Conservation (phyloP, 2,329 filamentous ascomycete genomes). For the Allantophomopsis cytisporea region DNA sequence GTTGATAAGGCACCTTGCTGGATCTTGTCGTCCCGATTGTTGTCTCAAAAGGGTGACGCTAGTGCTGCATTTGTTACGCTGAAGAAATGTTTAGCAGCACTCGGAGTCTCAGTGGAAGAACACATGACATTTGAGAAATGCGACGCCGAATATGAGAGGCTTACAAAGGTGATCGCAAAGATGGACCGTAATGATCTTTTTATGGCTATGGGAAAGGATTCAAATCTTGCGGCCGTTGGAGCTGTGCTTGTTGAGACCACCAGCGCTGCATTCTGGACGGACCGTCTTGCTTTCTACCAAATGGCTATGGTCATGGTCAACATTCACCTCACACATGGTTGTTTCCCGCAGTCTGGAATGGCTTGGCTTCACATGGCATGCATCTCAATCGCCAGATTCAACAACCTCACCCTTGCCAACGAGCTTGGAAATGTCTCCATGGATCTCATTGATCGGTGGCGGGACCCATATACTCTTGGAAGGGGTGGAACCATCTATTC, state of each 20-base stretch:
- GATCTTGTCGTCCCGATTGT: slow-evolving; percentile 70
- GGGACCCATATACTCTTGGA: slow-evolving; percentile 51
- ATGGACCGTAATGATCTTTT: slow-evolving; percentile 35
- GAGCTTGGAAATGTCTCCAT: slow-evolving; percentile 50
- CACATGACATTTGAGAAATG: slow-evolving; percentile 63
- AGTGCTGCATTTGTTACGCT: slow-evolving; percentile 55
- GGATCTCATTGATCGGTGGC: slow-evolving; percentile 47
- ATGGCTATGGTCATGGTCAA: slow-evolving; percentile 53
- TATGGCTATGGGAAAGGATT: slow-evolving; percentile 29
- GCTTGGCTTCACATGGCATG: slow-evolving; percentile 55
- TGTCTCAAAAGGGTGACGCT: slow-evolving; percentile 61
- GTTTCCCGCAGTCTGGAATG: slow-evolving; percentile 56
- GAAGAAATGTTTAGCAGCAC: slow-evolving; percentile 54
- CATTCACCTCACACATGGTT: slow-evolving; percentile 47
- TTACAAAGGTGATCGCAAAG: slow-evolving; percentile 44
- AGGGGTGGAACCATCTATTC: slow-evolving; percentile 57
- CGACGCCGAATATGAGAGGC: slow-evolving; percentile 56
- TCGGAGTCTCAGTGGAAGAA: slow-evolving; percentile 53
- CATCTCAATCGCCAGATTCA: slow-evolving; percentile 56
- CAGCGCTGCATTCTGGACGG: slow-evolving; percentile 61
- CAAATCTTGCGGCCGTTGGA: slow-evolving; percentile 47
- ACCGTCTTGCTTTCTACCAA: slow-evolving; percentile 60
- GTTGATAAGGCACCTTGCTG: slow-evolving; percentile 76
- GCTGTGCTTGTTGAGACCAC: slow-evolving; percentile 59
- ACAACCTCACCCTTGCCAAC: slow-evolving; percentile 53